Conservation (phyloP, 805 yeast species). For the Brettanomyces naardenensis region DNA sequence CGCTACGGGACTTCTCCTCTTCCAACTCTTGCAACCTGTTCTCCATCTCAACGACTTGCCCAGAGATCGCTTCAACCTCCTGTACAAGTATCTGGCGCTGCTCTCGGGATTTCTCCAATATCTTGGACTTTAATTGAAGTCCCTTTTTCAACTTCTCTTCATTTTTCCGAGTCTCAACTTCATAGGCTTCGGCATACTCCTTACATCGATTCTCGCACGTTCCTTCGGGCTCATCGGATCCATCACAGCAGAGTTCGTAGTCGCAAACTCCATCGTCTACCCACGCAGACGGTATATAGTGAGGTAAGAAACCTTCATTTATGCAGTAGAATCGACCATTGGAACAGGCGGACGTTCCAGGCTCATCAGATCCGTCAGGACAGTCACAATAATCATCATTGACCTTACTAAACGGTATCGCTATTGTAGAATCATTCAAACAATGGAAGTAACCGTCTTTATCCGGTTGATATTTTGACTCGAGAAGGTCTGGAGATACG, state of each 20-base stretch:
- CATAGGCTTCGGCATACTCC: slow-evolving; percentile 37
- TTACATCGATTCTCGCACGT: slow-evolving; percentile 53
- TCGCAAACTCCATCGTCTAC: slow-evolving; percentile 93
- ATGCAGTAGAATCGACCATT: slow-evolving; percentile 57
- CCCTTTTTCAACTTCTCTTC: slow-evolving; percentile 27
- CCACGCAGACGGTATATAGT: slow-evolving; percentile 53
- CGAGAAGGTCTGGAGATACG: background rate
- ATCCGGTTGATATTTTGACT: slow-evolving; percentile 45
- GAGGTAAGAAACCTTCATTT: slow-evolving; percentile 63
- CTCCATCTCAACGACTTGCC: slow-evolving; percentile 19
- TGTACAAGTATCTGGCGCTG: slow-evolving; percentile 11
- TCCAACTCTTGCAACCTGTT: slow-evolving; percentile 15
- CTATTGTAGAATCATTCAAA: slow-evolving; percentile 56
- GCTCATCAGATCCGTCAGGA: slow-evolving; percentile 97
- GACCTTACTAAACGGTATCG: slow-evolving; percentile 50
- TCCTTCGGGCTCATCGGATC: slow-evolving; percentile 66
- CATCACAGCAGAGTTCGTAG: slow-evolving; percentile 85
- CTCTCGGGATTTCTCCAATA: slow-evolving; percentile 23
- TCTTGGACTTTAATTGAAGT: slow-evolving; percentile 22
- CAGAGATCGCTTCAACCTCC: slow-evolving; percentile 8
- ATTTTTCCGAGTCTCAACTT: slow-evolving; percentile 10
- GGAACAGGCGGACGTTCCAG: slow-evolving; percentile 84
- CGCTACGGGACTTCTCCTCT: background rate
- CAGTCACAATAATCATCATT: slow-evolving; percentile 94
- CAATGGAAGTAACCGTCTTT: slow-evolving; percentile 59